Evolutionary conservation across 2,329 filamentous ascomycete genomes (phyloP).

Genomic region (Didymella sp.): DNA sequence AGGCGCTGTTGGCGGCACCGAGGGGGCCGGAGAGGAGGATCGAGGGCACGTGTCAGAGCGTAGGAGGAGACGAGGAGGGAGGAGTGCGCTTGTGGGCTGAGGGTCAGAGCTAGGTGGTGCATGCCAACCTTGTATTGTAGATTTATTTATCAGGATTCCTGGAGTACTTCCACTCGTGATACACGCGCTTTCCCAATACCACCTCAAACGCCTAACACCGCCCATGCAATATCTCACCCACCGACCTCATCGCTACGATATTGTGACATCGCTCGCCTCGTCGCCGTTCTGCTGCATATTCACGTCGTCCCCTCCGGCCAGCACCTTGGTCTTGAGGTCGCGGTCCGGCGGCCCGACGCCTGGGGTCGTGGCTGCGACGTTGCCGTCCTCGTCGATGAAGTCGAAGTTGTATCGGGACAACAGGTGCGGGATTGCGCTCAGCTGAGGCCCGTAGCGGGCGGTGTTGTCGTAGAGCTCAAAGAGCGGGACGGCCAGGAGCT

Average conservation of each 20-base stretch:
- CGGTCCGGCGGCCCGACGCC: conserved; percentile 68
- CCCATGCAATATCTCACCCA: not conserved
- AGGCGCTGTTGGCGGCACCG: conserved; percentile 37
- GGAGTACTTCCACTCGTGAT: not conserved
- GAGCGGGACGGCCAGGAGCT: conserved; percentile 91
- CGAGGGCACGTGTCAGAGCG: conserved; percentile 1
- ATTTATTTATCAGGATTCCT: too few species aligned
- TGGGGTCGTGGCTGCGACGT: conserved; percentile 84
- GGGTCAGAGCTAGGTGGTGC: too few species aligned
- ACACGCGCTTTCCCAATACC: not conserved
- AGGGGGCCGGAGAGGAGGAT: not conserved
- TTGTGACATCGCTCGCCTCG: conserved; percentile 44
- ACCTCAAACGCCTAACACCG: conserved; percentile 5
- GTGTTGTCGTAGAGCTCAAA: conserved; percentile 99
- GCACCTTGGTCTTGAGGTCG: conserved; percentile 43
- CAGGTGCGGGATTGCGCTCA: conserved; percentile 94
- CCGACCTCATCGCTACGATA: conserved; percentile 33
- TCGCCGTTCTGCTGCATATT: conserved; percentile 50
- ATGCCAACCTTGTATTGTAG: too few species aligned
- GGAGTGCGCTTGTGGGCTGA: too few species aligned
- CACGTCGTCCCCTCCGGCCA: conserved; percentile 48
- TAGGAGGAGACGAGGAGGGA: too few species aligned
- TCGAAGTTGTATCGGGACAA: conserved; percentile 97
- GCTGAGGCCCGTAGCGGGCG: conserved; percentile 89
- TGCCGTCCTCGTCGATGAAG: conserved; percentile 91